Evolutionary conservation across 2,329 filamentous ascomycete species (phyloP).

Genomic region (Fusarium albidum): DNA sequence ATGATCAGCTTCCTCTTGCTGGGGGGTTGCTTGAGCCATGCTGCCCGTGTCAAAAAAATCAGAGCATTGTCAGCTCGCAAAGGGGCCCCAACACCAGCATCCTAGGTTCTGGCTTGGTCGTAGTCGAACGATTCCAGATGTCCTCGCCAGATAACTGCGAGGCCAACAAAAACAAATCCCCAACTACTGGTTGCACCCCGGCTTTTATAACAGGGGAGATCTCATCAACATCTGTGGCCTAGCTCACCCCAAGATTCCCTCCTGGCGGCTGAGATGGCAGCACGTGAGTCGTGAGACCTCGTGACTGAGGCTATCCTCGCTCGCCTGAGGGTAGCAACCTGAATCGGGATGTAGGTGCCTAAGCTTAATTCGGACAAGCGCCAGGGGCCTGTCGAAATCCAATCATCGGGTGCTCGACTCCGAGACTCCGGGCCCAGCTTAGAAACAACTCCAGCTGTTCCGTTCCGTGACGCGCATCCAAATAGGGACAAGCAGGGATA

Average conservation of each 20-base stretch:
- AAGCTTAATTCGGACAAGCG: constrained; percentile 29
- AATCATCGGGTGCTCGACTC: constrained; percentile 21
- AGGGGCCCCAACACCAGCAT: constrained; percentile 21
- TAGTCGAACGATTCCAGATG: constrained; percentile 35
- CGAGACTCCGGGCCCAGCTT: constrained; percentile 32
- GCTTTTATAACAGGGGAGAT: constrained; percentile 9
- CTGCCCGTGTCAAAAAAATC: constrained; percentile 24
- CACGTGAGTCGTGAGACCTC: no score
- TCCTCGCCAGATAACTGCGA: constrained; percentile 23
- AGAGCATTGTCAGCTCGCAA: constrained; percentile 27
- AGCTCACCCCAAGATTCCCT: constrained; percentile 9
- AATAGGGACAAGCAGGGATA: constrained; percentile 28
- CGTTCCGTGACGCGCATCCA: constrained; percentile 29
- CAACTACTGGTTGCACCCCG: constrained; percentile 17
- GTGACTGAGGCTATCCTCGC: background rate
- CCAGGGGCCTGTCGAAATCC: constrained; percentile 22
- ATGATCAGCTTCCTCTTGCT: background rate
- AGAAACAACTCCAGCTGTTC: constrained; percentile 27
- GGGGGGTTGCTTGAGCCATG: constrained; percentile 9
- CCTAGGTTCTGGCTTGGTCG: constrained; percentile 3
- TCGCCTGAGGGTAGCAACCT: constrained; percentile 5
- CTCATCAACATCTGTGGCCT: constrained; percentile 4
- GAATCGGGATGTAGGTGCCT: constrained; percentile 33
- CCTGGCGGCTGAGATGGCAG: background rate
- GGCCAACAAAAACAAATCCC: constrained; percentile 30